A percentile compares a stretch with the other conserved stretches of the same genome.
Evolutionary conservation across 176 grass and related monocot genomes (phyloP).

Genomic region (Melocanna baccifera): DNA sequence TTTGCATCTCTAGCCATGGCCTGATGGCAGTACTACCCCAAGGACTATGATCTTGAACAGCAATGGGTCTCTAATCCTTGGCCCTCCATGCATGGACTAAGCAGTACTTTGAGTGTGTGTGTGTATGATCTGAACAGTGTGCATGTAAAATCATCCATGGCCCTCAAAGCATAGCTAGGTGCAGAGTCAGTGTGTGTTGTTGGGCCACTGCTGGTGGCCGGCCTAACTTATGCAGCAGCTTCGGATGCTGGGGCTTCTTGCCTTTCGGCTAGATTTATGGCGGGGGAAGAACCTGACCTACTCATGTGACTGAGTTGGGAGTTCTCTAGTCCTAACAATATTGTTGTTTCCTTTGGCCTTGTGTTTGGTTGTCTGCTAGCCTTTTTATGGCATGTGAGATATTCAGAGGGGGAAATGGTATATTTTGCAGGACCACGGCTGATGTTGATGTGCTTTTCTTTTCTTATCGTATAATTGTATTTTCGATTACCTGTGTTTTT

Average conservation of each 20-base stretch:
- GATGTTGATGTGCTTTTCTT: not conserved
- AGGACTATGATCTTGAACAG: constrained; percentile 11
- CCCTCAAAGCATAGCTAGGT: constrained; percentile 8
- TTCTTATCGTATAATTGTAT: not conserved
- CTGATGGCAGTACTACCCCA: not conserved
- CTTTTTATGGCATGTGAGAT: constrained; percentile 27
- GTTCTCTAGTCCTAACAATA: constrained; percentile 13
- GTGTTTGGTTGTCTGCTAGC: constrained; percentile 9
- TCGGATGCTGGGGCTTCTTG: constrained; percentile 12
- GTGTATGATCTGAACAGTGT: constrained; percentile 23
- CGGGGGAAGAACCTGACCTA: constrained; percentile 10
- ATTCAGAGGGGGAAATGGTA: not conserved
- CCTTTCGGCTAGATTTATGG: constrained; percentile 18
- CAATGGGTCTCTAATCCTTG: constrained; percentile 3
- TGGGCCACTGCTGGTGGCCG: constrained; percentile 26
- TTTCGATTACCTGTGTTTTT: not conserved
- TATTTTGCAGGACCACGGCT: constrained; percentile 11
- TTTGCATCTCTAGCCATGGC: constrained; percentile 21
- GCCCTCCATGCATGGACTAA: not conserved
- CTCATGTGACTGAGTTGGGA: constrained; percentile 25
- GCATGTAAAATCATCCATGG: constrained; percentile 21
- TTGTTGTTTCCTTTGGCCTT: constrained; percentile 18
- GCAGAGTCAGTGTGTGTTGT: not conserved
- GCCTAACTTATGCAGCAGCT: constrained; percentile 25
- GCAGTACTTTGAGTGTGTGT: not conserved